phyloP scores from a whole-genome alignment of 192 early-diverging fungal genomes.

The Entophlyctis luteolus region DNA sequence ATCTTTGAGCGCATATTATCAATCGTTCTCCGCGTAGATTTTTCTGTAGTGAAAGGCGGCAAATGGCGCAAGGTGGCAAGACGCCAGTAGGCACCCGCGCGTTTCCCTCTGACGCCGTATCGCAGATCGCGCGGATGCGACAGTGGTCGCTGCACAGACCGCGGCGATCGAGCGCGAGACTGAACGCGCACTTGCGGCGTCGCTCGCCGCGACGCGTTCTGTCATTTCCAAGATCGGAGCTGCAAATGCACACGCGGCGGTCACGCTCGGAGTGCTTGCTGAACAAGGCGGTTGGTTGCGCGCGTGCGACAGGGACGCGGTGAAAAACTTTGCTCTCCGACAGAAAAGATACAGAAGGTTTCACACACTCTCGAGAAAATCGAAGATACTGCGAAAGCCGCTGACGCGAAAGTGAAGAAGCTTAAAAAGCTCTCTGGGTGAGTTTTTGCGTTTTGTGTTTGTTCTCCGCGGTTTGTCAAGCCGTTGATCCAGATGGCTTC shows the following conservation, averaged over 20 bases:
- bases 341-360: constrained; percentile 8
- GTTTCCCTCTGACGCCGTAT: no score
- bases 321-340: neutral
- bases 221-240: neutral
- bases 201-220: neutral
- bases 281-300: constrained; percentile 4
- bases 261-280: neutral
- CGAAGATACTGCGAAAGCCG: neutral
- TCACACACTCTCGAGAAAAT: neutral
- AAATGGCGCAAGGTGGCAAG: no score
- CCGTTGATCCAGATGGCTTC: constrained; percentile 6
- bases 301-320: neutral
- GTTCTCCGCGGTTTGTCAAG: neutral
- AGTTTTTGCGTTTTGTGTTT: neutral
- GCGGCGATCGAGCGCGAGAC: neutral
- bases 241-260: neutral
- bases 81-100: no score
- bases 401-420: constrained; percentile 16
- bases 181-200: neutral
- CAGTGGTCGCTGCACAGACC: neutral
- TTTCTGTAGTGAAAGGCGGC: no score
- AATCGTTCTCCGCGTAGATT: no score
- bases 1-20: no score
- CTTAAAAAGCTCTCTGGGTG: constrained; percentile 7
- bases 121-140: neutral